A percentile compares a stretch with the other conserved stretches of the same genome.
These are phyloP conservation scores for Teratosphaeria epicoccoides DNA, from an alignment of 2,329 filamentous ascomycete species.

Conservation along the genomic window DNA sequence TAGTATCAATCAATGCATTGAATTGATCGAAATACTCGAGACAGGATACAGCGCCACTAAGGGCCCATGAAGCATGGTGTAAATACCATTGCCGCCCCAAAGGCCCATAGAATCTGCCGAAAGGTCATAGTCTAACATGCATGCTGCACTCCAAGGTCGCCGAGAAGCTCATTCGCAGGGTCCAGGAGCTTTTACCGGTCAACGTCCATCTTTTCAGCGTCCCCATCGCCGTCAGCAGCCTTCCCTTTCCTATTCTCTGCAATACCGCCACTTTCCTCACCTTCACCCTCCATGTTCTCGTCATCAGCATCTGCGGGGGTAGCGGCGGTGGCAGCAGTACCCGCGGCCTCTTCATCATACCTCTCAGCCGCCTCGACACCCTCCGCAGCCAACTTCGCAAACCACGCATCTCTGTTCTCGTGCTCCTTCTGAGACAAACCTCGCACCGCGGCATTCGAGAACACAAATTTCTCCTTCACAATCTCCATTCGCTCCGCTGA, in stretches of 20 bases:
- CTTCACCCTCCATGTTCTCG: neutral
- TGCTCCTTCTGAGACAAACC: constrained; percentile 37
- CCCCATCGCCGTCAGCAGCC: neutral
- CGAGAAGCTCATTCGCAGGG: too few relatives aligned
- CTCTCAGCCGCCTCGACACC: constrained; percentile 7
- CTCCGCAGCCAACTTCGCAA: constrained; percentile 4
- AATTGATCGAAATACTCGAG: neutral
- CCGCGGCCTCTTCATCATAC: constrained; percentile 7
- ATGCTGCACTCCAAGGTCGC: too few relatives aligned
- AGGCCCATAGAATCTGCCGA: neutral
- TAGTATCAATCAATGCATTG: neutral
- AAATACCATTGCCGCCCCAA: neutral
- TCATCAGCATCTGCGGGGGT: neutral
- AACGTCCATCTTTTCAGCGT: constrained; percentile 13
- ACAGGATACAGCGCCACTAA: neutral
- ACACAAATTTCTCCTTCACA: constrained; percentile 32
- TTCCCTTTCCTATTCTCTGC: neutral
- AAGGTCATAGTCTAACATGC: neutral
- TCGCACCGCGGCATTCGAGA: constrained; percentile 38
- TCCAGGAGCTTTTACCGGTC: constrained; percentile 5
- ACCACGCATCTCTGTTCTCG: constrained; percentile 31
- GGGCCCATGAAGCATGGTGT: neutral
- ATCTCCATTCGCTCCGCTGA: constrained; percentile 26
- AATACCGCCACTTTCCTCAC: neutral
- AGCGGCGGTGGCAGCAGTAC: too few relatives aligned